phyloP scores from a whole-genome alignment of 2,329 filamentous ascomycete genomes.

The Diaporthe longicolla region DNA sequence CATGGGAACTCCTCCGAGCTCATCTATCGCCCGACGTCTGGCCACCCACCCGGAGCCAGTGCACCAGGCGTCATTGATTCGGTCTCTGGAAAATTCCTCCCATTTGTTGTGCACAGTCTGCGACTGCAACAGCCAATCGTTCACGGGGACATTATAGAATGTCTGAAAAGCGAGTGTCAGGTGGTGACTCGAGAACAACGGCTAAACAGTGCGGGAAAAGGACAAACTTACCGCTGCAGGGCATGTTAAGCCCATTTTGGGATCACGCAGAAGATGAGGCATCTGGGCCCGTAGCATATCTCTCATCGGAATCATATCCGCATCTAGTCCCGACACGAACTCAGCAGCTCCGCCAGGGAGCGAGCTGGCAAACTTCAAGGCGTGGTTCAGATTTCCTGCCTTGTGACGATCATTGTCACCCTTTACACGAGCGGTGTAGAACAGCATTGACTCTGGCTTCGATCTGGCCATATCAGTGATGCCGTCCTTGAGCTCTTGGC shows the following conservation, averaged over 20 bases:
- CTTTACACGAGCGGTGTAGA: conserved; percentile 10
- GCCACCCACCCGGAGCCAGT: conserved; percentile 75
- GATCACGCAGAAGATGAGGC: conserved; percentile 71
- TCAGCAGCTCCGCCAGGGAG: conserved; percentile 69
- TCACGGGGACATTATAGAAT: conserved; percentile 73
- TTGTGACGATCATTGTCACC: conserved; percentile 56
- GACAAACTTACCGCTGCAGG: conserved; percentile 62
- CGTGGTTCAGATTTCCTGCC: conserved; percentile 75
- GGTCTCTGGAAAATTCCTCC: conserved; percentile 27
- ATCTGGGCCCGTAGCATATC: conserved; percentile 72
- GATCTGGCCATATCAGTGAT: conserved; percentile 48
- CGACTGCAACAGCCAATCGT: conserved; percentile 61
- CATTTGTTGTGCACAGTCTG: conserved; percentile 24
- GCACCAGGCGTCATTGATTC: conserved; percentile 67
- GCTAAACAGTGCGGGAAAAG: no score
- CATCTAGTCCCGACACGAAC: conserved; percentile 75
- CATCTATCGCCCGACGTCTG: conserved; percentile 70
- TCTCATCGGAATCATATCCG: conserved; percentile 77
- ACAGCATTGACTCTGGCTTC: conserved; percentile 55
- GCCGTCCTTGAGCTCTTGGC: conserved; percentile 56
- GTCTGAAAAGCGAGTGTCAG: conserved; percentile 51
- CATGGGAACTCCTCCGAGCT: conserved; percentile 73
- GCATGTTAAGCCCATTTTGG: conserved; percentile 71
- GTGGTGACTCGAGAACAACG: background rate
- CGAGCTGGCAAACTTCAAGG: conserved; percentile 63